phyloP scores from a whole-genome alignment of 495 filamentous ascomycete genomes.

The Rhizodiscina lignyota region DNA sequence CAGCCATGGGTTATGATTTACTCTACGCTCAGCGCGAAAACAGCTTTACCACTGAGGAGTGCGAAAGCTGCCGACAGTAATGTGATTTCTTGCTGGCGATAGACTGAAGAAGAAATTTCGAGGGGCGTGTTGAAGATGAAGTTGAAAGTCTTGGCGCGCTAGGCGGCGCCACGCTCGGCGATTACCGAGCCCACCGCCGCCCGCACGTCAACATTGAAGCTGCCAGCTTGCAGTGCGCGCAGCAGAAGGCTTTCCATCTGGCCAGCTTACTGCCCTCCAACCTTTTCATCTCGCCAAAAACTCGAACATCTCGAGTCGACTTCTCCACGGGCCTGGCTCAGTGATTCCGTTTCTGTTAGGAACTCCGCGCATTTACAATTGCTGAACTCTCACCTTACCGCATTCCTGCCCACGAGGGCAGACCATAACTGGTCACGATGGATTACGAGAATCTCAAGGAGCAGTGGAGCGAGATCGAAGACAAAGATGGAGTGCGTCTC shows the following conservation, averaged over 20 bases:
- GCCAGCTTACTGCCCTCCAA: background rate
- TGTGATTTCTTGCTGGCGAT: conserved; percentile 38
- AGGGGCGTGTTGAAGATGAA: conserved; percentile 9
- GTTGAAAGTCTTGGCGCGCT: conserved; percentile 5
- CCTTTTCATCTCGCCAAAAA: no score
- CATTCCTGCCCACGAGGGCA: background rate
- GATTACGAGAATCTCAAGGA: conserved; percentile 80
- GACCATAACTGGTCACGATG: conserved; percentile 28
- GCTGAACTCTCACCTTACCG: background rate
- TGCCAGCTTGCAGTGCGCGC: background rate
- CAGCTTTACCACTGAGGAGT: conserved; percentile 32
- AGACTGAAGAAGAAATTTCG: conserved; percentile 24
- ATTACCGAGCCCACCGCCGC: background rate
- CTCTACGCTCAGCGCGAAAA: conserved; percentile 62
- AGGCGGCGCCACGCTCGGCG: background rate
- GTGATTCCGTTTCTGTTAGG: no score
- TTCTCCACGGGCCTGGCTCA: no score
- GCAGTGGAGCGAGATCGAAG: conserved; percentile 93
- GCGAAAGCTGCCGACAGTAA: conserved; percentile 43
- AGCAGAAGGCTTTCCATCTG: background rate
- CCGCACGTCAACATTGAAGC: background rate
- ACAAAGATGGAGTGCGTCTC: conserved; percentile 87
- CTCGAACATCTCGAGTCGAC: no score
- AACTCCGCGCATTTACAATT: no score
- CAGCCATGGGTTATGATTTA: conserved; percentile 48